Base-by-base conservation (phyloP, 2,329 filamentous ascomycete species). In the Cercospora sojina region DNA sequence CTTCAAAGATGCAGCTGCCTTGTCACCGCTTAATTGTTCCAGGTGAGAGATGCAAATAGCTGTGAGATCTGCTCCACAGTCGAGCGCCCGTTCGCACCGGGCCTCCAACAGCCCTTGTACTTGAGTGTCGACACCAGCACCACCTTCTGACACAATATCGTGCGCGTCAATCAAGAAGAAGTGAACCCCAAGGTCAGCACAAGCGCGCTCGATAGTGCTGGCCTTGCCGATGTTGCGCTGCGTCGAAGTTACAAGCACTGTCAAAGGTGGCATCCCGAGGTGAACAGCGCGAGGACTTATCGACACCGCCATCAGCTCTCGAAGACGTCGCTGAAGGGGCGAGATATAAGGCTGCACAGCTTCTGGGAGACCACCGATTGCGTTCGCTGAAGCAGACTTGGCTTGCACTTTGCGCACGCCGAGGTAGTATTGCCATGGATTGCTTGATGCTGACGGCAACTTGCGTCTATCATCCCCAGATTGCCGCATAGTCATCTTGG, bases 171-270 rank as follows among this genome's bases (percentile, higher is more conserved):
- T 91, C 0, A 87, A 80, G 76, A 97, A 98, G 0, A 89, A 91
- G 77, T 99, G 95, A 16, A 98, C 83, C 3, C 95, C 95, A 69
- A 97, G 90, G 74, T 97, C 94, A 2, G 90, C 86, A 77, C 93
- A 96, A 4, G 93, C 93, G 51, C 87, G 86, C 1, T 83, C 84
- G 0, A 92, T 92, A 23, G 93, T 81, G 2, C 89, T 91, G n/a
- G 91, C 85, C 78, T 99, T 99, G 59, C 95, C 95, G 72, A 98
- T 96, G 67, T 92, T 91, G 53, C 95, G 88, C 78, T 99, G 95
- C 2, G 92, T 96, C 1, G 95, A 98, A 1, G 91, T 91, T 6
- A 99, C 82, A 3, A 99, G 84, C 38, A 99, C 90, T 1, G 93
- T 92, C 16, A 97, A 85, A 0, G 95, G 92, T 2, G 94, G 93